Percentiles rank a stretch among this genome's conserved stretches.
These are phyloP conservation scores for Calonectria pteridis DNA, from an alignment of 2,329 filamentous ascomycete species.

Conservation along the genomic window DNA sequence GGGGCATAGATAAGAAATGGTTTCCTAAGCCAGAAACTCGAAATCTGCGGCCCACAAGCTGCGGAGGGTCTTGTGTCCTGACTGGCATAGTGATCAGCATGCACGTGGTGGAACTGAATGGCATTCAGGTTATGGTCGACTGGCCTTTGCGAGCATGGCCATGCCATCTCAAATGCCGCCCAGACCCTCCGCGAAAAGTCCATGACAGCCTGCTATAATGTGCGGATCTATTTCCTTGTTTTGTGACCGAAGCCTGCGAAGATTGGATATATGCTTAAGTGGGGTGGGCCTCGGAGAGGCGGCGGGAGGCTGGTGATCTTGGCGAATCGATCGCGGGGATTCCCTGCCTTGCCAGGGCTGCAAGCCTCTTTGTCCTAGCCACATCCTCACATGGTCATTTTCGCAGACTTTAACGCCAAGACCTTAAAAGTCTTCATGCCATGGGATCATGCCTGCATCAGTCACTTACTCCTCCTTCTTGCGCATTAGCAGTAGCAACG, in stretches of 20 bases:
- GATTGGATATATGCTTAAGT: constrained; percentile 19
- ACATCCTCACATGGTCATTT: not conserved
- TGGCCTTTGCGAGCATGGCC: not conserved
- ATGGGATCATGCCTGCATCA: not conserved
- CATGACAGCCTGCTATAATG: not conserved
- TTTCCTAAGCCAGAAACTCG: constrained; percentile 14
- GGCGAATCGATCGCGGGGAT: not conserved
- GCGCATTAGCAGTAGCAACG: not conserved
- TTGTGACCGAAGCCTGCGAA: not conserved
- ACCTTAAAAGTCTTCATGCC: not conserved
- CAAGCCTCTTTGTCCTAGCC: not conserved
- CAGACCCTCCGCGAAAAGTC: not conserved
- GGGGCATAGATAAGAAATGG: not conserved
- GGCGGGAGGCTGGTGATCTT: not conserved
- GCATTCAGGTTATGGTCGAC: not conserved
- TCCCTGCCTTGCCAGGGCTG: not conserved
- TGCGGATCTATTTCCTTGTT: not conserved
- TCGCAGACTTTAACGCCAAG: not conserved
- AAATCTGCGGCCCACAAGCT: not conserved
- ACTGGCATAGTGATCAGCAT: constrained; percentile 17
- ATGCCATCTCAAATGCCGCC: not conserved
- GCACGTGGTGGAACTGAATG: constrained; percentile 28
- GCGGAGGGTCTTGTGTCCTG: constrained; percentile 7
- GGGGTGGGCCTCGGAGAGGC: not conserved
- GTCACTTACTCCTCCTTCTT: not conserved